A percentile compares a stretch with the other conserved stretches of the same genome.
Conservation (phyloP, 2,329 filamentous ascomycete species). For the Thielaviopsis euricoi region DNA sequence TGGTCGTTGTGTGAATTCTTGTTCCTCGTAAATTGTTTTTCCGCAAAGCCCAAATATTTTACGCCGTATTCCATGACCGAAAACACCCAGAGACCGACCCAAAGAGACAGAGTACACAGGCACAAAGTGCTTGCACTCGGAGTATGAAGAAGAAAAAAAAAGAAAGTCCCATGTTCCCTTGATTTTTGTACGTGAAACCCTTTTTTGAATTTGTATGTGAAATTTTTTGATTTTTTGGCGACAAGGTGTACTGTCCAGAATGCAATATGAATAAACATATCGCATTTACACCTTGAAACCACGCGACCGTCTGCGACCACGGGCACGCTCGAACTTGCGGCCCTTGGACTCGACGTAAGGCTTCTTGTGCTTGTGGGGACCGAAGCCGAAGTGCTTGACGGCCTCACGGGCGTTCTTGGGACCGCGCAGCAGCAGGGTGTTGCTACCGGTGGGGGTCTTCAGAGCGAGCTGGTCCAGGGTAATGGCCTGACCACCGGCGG, state of each 20-base stretch:
- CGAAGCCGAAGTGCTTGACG: conserved; percentile 98
- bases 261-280: conserved; percentile 4
- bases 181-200: background rate
- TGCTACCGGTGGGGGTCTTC: conserved; percentile 84
- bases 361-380: conserved; percentile 98
- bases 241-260: background rate
- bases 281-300: conserved; percentile 97
- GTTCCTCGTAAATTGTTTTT: conserved; percentile 10
- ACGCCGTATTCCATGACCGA: conserved; percentile 7
- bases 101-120: conserved; percentile 9
- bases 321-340: conserved; percentile 97
- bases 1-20: conserved; percentile 12
- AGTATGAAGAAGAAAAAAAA: conserved; percentile 1
- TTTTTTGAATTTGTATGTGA: conserved; percentile 5
- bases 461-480: conserved; percentile 96
- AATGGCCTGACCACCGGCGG: conserved; percentile 85
- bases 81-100: conserved; percentile 11
- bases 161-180: background rate
- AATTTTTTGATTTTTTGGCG: conserved; percentile 8
- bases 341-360: conserved; percentile 96
- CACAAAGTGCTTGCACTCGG: background rate
- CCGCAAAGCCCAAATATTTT: conserved; percentile 9
- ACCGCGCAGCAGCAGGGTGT: conserved; percentile 92
- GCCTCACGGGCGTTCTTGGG: conserved; percentile 98
- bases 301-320: conserved; percentile 94